Conservation (phyloP, 2,329 filamentous ascomycete species). For the Talaromyces pinophilus region DNA sequence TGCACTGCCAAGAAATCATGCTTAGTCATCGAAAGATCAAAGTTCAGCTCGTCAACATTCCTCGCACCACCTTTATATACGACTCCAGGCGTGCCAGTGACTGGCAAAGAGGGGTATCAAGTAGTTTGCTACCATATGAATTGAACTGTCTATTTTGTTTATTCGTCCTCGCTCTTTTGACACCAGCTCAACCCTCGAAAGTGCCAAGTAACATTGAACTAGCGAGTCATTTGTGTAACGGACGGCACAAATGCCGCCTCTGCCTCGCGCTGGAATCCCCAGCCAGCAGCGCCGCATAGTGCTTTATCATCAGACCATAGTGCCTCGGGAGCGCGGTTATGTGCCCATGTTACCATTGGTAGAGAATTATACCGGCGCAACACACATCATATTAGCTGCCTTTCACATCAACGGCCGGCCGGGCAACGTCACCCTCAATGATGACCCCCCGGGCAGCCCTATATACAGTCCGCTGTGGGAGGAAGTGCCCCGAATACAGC, state of each 20-base stretch:
- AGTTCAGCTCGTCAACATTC: slow-evolving; percentile 14
- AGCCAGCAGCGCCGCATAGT: slow-evolving; percentile 43
- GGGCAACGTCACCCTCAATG: slow-evolving; percentile 72
- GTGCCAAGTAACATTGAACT: not conserved
- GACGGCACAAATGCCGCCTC: slow-evolving; percentile 39
- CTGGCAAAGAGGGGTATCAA: slow-evolving; percentile 4
- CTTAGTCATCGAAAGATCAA: slow-evolving; percentile 12
- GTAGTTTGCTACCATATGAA: slow-evolving; percentile 3
- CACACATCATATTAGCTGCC: slow-evolving; percentile 83
- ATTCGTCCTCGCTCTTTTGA: not conserved
- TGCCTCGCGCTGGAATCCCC: slow-evolving; percentile 29
- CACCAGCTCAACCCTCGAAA: not conserved
- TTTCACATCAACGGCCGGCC: slow-evolving; percentile 76
- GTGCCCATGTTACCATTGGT: slow-evolving; percentile 65
- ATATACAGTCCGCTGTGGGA: slow-evolving; percentile 74
- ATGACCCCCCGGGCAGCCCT: slow-evolving; percentile 68
- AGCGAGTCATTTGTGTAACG: slow-evolving; percentile 2
- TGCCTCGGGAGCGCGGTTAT: slow-evolving; percentile 55
- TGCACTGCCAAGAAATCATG: not conserved
- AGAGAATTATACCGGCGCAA: slow-evolving; percentile 62
- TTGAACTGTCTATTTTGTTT: not conserved
- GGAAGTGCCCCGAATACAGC: slow-evolving; percentile 72
- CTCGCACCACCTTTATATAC: not conserved
- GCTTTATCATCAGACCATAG: slow-evolving; percentile 66
- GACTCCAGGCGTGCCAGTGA: not conserved